Evolutionary conservation across 106 monocot species (phyloP), one percentile per base, ranked within the genome.

Genomic region (Dioscorea dumetorum): DNA sequence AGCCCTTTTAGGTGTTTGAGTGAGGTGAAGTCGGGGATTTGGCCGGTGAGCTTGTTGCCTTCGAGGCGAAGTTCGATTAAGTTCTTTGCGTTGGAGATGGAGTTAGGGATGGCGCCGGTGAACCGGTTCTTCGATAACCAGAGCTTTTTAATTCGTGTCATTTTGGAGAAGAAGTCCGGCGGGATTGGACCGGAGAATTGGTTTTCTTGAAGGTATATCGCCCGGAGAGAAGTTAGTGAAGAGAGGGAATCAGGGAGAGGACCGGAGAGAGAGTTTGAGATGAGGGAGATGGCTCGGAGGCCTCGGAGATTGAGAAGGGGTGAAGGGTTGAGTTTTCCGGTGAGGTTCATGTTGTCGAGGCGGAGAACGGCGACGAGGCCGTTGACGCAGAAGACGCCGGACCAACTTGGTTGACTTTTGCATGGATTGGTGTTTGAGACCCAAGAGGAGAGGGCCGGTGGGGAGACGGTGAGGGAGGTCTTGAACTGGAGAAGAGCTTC

Each of bases 91-190:
- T 35, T 1, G 71, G 69, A 18, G 62, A 18, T 13, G 48, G 17
- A 8, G 74, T 5, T n/a, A 31, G 85, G 85, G n/a, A 95, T 63
- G 24, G 4, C 16, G 5, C 91, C 91, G 50, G 70, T 22, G 76
- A 95, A 81, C 3, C 48, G 24, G 57, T 95, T 88, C 50, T 49
- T 61, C 33, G 78, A 34, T 23, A 95, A 76, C 78, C 81, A 85
- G 24, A 95, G 74, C 73, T 83, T 85, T 83, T 85, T 85, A 22
- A 95, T 74, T 24, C 73, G 78, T 33, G n/a, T 18, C 72, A 87
- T 62, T 48, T 31, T 56, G 48, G 58, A 33, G 81, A 95, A 91
- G 75, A 74, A 77, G 22, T 69, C 71, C 20, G 61, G 72, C 6
- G 74, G 95, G 50, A 95, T 74, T 22, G 74, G 58, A 19, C 95